Evolutionary conservation across 139 green algal genomes (phyloP), one percentile per base, ranked within the genome.

Genomic region (Tetradesmus lagerheimii): DNA sequence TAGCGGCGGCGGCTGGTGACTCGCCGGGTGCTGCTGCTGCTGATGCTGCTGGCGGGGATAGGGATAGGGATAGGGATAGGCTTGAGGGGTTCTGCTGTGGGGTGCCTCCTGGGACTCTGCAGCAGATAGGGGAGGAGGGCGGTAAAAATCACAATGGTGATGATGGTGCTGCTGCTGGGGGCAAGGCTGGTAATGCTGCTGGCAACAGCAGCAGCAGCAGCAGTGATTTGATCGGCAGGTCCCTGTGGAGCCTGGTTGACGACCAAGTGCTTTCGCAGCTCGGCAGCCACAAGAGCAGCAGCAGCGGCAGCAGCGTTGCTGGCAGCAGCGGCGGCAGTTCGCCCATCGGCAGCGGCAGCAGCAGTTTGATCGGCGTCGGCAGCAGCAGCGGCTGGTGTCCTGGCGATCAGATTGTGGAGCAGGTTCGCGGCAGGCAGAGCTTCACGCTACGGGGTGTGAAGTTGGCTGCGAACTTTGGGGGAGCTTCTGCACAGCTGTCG

Each of bases 391-490:
- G 67, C 67, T 78, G 67, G 67, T 78, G 67, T 29, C 67, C 67
- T 78, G 67, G 67, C 27, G 67, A 39, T 20, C 67, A 78, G 67
- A 38, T 87, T 12, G 20, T 87, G 23, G 20, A 87, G 53, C 82
- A 87, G 45, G 82, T 87, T 3, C 12, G n/a, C 0, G 82, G 82
- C 14, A 35, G 82, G 82, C 82, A 87, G 82, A 79, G 57, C 29
- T 87, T 87, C 53, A 87, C 57, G 31, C 57, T 87, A n/a, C 53
- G 82, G n/a, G 82, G 82, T 38, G 57, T 87, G 82, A 77, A 78
- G 23, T 39, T 87, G 57, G 35, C 57, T 16, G 18, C 57, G 11
- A 8, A 4, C n/a, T 78, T 78, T 53, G 53, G 57, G 5, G 82
- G 53, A 62, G 82, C 82, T 6, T 62, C 20, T 20, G 82, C 82